These are phyloP conservation scores for Caulochytrium protostelioides DNA, from an alignment of 371 early-diverging fungal species.

Conservation along the genomic window DNA sequence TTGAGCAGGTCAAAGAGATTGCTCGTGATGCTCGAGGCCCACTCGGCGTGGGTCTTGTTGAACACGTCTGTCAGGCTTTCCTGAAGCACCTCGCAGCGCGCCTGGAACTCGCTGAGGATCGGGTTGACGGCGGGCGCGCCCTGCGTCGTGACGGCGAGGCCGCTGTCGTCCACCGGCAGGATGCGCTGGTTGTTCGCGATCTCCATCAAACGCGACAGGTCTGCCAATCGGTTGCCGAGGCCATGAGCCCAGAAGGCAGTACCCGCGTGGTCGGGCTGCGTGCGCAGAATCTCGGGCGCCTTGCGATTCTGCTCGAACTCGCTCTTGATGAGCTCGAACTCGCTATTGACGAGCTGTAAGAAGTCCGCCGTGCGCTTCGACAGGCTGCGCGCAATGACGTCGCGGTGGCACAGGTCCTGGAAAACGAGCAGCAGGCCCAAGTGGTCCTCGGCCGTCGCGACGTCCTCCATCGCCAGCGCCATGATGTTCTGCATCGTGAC, in stretches of 20 bases:
- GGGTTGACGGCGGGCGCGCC: no score
- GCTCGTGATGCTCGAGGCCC: no score
- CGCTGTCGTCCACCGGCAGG: no score
- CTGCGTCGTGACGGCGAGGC: no score
- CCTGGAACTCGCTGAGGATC: slow-evolving; percentile 20
- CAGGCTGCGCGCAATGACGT: slow-evolving; percentile 29
- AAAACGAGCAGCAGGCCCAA: slow-evolving; percentile 32
- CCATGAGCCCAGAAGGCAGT: slow-evolving; percentile 33
- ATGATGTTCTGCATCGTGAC: slow-evolving; percentile 37
- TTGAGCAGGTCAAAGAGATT: no score
- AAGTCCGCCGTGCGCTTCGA: slow-evolving; percentile 33
- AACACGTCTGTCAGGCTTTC: slow-evolving; percentile 27
- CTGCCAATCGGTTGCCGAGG: no score
- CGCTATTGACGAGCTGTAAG: slow-evolving; percentile 16
- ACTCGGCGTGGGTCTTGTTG: slow-evolving; percentile 22
- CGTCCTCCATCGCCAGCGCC: slow-evolving; percentile 24
- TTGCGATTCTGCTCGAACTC: slow-evolving; percentile 29
- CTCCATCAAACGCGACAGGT: no score
- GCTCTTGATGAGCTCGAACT: slow-evolving; percentile 24
- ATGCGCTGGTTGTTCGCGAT: no score
- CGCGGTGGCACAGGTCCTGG: slow-evolving; percentile 28
- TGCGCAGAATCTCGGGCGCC: slow-evolving; percentile 23
- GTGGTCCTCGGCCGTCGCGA: slow-evolving; percentile 18
- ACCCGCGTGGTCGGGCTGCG: slow-evolving; percentile 29
- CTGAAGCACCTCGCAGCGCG: slow-evolving; percentile 19